Conservation (phyloP, 1,284 basidiomycete species). For the Cutaneotrichosporon arboriforme region DNA sequence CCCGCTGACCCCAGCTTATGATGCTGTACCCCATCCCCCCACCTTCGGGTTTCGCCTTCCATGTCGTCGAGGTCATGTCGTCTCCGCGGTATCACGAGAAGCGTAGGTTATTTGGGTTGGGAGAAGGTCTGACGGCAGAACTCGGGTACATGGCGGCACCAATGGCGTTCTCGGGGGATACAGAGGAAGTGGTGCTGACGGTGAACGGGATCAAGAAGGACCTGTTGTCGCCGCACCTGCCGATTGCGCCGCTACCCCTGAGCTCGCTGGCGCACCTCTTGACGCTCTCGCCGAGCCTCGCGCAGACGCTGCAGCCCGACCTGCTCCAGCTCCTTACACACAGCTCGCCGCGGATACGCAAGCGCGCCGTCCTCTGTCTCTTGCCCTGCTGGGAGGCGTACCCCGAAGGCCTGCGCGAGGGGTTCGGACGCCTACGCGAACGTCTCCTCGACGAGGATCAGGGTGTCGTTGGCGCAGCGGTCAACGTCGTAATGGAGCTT, state of each 20-base stretch:
- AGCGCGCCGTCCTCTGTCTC: slow-evolving; percentile 76
- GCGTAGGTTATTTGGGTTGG: slow-evolving; percentile 47
- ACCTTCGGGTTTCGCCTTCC: slow-evolving; percentile 60
- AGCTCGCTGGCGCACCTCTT: slow-evolving; percentile 85
- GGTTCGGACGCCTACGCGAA: slow-evolving; percentile 69
- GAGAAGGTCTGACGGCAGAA: slow-evolving; percentile 47
- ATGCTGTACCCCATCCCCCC: slow-evolving; percentile 51
- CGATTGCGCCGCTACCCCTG: slow-evolving; percentile 74
- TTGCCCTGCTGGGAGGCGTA: slow-evolving; percentile 73
- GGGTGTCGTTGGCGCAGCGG: slow-evolving; percentile 87
- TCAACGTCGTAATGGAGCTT: slow-evolving; percentile 92
- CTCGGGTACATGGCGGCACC: slow-evolving; percentile 92
- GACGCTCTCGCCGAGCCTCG: slow-evolving; percentile 81
- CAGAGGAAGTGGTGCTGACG: slow-evolving; percentile 94
- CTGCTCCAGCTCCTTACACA: slow-evolving; percentile 85
- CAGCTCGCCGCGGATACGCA: slow-evolving; percentile 78
- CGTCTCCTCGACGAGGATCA: slow-evolving; percentile 76
- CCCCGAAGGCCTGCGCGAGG: slow-evolving; percentile 65
- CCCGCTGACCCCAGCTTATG: slow-evolving; percentile 38
- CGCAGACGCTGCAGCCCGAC: slow-evolving; percentile 80
- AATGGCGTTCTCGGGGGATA: slow-evolving; percentile 88
- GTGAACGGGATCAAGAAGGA: slow-evolving; percentile 99
- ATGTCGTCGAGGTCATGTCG: slow-evolving; percentile 97
- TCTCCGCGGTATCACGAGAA: slow-evolving; percentile 86
- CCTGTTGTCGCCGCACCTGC: slow-evolving; percentile 62